Evolutionary conservation across 768 basidiomycete species (phyloP), one percentile per base, ranked within the genome.

Genomic region (Panaeolus cyanescens): DNA sequence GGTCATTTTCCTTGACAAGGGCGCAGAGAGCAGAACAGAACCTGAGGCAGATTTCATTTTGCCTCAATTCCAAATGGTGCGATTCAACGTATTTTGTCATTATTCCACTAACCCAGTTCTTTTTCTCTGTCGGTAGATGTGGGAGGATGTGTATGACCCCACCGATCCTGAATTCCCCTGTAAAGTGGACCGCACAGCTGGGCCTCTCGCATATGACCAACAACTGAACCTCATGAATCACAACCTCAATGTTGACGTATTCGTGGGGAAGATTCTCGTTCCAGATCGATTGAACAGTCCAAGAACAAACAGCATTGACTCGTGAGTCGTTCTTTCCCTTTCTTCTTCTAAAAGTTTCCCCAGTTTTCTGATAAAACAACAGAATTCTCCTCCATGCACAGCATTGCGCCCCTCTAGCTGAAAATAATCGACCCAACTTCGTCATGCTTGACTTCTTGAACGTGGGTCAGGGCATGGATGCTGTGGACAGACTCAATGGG

Each of bases 201-300:
- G 83, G 3, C 80, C 83, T 4, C 77, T 85, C 12, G 59, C 77
- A 0, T 77, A 78, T 0, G 69, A 63, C 34, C 81, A 85, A 55
- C 85, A 87, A 63, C 80, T 84, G 70, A 80, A 83, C 69, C 69
- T 85, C 71, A 83, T 86, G 71, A 86, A 85, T 69, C 84, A 86
- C 62, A 81, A 78, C 19, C 70, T 85, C 5, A 80, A 85, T 70
- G 73, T 67, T 20, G 71, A 84, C 59, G 69, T 78, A 55, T 58
- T 76, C 42, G 19, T 25, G 10, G 53, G 50, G 19, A 75, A 78
- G 0, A 67, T 80, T n/a, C 69, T 78, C 20, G 68, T 80, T 56
- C 75, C 75, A 12, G 78, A 80, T 59, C 71, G 73, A 6, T 28
- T 72, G 2, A 70, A 76, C 59, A 76, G 75, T 32, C 64, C 68